phyloP scores from a whole-genome alignment of 192 early-diverging fungal species.

The Martensiomyces pterosporus region DNA sequence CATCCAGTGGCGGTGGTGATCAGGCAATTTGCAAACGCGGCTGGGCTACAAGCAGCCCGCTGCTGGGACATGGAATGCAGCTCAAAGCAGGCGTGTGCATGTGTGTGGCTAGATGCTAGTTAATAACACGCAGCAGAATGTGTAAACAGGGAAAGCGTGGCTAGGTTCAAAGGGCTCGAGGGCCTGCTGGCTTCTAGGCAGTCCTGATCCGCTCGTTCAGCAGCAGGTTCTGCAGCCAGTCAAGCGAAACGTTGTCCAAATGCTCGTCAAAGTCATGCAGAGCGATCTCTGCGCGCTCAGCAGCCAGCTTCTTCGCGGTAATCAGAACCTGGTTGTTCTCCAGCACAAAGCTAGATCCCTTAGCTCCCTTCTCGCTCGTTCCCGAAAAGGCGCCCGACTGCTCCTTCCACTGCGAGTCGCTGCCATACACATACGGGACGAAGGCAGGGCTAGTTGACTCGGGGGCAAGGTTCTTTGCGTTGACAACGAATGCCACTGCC shows the following conservation, averaged over 20 bases:
- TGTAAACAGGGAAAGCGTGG: no score
- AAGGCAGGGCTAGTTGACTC: conserved; percentile 17
- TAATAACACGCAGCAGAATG: no score
- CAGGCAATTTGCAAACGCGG: no score
- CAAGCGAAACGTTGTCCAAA: conserved; percentile 36
- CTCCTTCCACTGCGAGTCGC: conserved; percentile 42
- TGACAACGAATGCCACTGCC: conserved; percentile 35
- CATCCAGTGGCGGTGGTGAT: no score
- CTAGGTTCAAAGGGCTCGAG: no score
- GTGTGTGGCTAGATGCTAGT: no score
- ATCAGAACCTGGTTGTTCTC: conserved; percentile 45
- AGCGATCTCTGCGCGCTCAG: conserved; percentile 29
- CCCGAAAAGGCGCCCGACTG: conserved; percentile 22
- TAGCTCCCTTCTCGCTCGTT: conserved; percentile 8
- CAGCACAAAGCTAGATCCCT: conserved; percentile 22
- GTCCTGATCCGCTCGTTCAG: conserved; percentile 40
- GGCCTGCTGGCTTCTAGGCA: conserved; percentile 14
- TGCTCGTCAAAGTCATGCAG: conserved; percentile 54
- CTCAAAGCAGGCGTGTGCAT: no score
- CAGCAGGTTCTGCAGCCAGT: conserved; percentile 47
- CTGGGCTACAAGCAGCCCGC: no score
- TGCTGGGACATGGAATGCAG: no score
- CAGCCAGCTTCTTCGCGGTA: conserved; percentile 31
- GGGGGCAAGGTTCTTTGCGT: conserved; percentile 32
- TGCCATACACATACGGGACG: conserved; percentile 23